Percentiles rank a stretch among this genome's conserved stretches.
phyloP scores from a whole-genome alignment of 768 basidiomycete species.

The Hygrophorus russula region DNA sequence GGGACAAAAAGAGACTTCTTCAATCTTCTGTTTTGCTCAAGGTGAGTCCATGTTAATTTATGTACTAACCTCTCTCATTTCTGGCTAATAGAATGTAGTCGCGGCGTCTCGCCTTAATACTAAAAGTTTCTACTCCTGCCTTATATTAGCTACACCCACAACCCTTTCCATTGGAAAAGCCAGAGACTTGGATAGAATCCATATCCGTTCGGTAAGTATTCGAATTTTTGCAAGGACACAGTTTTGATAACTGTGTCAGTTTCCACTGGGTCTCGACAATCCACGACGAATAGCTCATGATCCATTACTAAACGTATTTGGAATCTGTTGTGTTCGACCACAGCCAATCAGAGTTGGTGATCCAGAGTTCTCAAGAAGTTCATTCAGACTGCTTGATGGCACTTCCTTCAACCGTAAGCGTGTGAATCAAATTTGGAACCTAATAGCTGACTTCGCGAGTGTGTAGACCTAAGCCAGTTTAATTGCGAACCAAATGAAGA shows the following conservation, averaged over 20 bases:
- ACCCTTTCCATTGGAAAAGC: slow-evolving; percentile 57
- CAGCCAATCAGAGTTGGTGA: slow-evolving; percentile 46
- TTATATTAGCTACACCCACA: slow-evolving; percentile 46
- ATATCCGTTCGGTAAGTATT: slow-evolving; percentile 59
- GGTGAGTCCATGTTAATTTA: slow-evolving; percentile 18
- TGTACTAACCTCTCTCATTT: not conserved
- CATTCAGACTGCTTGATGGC: slow-evolving; percentile 59
- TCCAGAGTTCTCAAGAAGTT: slow-evolving; percentile 32
- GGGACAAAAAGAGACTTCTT: slow-evolving; percentile 50
- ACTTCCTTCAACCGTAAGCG: slow-evolving; percentile 44
- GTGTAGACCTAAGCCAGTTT: slow-evolving; percentile 35
- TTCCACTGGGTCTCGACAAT: slow-evolving; percentile 60
- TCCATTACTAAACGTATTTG: slow-evolving; percentile 43
- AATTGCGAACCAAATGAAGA: slow-evolving; percentile 46
- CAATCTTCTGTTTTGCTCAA: slow-evolving; percentile 68
- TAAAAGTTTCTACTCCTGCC: slow-evolving; percentile 32
- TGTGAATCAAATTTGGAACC: slow-evolving; percentile 1
- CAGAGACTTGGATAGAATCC: slow-evolving; percentile 61
- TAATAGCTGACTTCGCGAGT: not conserved
- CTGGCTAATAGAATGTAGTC: slow-evolving; percentile 30
- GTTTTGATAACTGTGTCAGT: slow-evolving; percentile 24
- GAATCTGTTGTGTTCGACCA: slow-evolving; percentile 48
- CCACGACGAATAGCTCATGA: slow-evolving; percentile 61
- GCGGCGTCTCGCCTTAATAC: slow-evolving; percentile 43
- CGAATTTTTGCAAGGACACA: not conserved